phyloP scores from a whole-genome alignment of 2,329 filamentous ascomycete species.

The Aspergillus hortae region DNA sequence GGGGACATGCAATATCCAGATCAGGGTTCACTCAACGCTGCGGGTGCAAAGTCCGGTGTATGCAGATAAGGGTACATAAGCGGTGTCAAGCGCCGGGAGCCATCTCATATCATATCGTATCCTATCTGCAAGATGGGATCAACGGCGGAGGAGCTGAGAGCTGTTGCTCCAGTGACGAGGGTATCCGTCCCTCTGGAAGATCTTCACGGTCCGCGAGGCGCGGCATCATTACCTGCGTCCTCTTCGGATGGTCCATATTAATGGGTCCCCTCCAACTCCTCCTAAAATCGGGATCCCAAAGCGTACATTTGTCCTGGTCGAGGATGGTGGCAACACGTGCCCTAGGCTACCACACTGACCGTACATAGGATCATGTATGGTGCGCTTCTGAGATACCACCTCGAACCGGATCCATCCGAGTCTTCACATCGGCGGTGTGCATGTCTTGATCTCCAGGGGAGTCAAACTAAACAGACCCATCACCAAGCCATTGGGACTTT shows the following conservation, averaged over 20 bases:
- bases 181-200: neutral
- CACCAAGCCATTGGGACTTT: neutral
- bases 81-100: neutral
- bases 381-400: neutral
- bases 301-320: neutral
- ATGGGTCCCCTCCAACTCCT: neutral
- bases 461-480: neutral
- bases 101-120: neutral
- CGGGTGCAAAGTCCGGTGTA: neutral
- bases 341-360: neutral
- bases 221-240: neutral
- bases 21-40: neutral
- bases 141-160: neutral
- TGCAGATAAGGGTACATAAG: neutral
- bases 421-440: neutral
- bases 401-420: conserved; percentile 1
- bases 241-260: neutral
- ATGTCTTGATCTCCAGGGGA: neutral
- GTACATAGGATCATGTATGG: conserved; percentile 5
- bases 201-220: neutral
- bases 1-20: neutral
- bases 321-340: neutral
- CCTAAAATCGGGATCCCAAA: neutral
- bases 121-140: neutral
- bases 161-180: neutral